A percentile compares a stretch with the other conserved stretches of the same genome.
Evolutionary conservation across 2,329 filamentous ascomycete species (phyloP).

Genomic region (Fusarium circinatum): DNA sequence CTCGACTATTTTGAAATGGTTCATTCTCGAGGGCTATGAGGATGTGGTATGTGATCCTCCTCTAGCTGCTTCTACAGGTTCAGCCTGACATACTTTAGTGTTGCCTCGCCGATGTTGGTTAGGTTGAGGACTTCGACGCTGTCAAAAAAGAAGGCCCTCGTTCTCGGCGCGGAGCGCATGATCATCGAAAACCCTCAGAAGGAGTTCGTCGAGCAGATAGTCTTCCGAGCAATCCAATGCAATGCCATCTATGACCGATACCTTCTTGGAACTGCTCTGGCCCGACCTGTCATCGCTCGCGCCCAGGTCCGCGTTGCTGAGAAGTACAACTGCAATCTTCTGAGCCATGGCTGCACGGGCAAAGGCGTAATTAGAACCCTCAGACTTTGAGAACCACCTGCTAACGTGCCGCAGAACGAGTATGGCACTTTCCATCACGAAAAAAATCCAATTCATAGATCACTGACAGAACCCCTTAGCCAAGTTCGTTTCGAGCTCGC

Average conservation of each 20-base stretch:
- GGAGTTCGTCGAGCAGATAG: constrained; percentile 80
- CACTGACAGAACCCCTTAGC: constrained; percentile 33
- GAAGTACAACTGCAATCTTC: constrained; percentile 51
- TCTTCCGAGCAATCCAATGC: constrained; percentile 79
- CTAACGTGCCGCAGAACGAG: constrained; percentile 41
- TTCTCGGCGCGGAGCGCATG: constrained; percentile 53
- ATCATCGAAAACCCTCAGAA: constrained; percentile 70
- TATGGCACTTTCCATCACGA: constrained; percentile 27
- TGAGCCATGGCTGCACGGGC: constrained; percentile 67
- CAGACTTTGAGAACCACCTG: neutral
- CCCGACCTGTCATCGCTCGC: constrained; percentile 73
- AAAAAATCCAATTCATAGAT: neutral
- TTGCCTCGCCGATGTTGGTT: constrained; percentile 71
- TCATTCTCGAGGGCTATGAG: constrained; percentile 46
- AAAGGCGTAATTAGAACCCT: constrained; percentile 61
- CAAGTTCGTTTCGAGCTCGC: constrained; percentile 55
- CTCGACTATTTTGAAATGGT: constrained; percentile 53
- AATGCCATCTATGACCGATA: constrained; percentile 51
- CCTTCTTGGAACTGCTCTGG: constrained; percentile 64
- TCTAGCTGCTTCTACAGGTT: neutral
- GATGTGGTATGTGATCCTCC: constrained; percentile 19
- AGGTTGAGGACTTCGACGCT: constrained; percentile 76
- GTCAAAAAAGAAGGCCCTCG: constrained; percentile 73
- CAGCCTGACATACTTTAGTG: constrained; percentile 36
- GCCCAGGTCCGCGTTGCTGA: constrained; percentile 53